Conservation (phyloP, 176 grass and related monocot species). For the Oryza rufipogon region DNA sequence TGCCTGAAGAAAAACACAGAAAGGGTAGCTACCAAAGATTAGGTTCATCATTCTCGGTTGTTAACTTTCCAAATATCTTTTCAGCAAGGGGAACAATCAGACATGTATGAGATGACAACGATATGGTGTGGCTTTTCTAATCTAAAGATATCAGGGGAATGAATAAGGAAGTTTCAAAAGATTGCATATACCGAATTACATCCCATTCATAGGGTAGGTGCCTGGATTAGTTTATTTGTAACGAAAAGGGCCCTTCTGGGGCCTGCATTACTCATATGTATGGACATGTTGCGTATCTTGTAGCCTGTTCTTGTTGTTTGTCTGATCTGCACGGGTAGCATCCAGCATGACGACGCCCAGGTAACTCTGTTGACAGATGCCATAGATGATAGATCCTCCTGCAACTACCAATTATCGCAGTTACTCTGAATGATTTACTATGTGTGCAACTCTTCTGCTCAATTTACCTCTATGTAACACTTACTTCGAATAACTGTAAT, state of each 20-base stretch:
- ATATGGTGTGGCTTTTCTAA: neutral
- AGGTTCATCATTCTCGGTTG: neutral
- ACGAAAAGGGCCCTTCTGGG: neutral
- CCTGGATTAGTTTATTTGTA: neutral
- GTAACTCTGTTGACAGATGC: neutral
- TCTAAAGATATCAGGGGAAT: neutral
- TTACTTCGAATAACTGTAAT: neutral
- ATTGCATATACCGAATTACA: constrained; percentile 20
- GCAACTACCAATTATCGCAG: neutral
- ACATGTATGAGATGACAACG: neutral
- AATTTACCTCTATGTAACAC: too few species aligned
- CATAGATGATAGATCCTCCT: neutral
- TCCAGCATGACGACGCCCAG: neutral
- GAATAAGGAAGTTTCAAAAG: neutral
- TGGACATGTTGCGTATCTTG: neutral
- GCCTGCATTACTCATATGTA: neutral
- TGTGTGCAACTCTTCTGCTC: too few species aligned
- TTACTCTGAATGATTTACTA: neutral
- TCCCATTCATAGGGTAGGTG: constrained; percentile 24
- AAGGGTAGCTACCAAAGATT: neutral
- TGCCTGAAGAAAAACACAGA: neutral
- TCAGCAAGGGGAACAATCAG: too few species aligned
- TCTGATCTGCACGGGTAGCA: constrained; percentile 14
- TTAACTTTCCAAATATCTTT: neutral
- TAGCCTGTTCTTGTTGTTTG: neutral